Evolutionary conservation across 1,284 basidiomycete genomes (phyloP).

Genomic region (Thecaphora thlaspeos): DNA sequence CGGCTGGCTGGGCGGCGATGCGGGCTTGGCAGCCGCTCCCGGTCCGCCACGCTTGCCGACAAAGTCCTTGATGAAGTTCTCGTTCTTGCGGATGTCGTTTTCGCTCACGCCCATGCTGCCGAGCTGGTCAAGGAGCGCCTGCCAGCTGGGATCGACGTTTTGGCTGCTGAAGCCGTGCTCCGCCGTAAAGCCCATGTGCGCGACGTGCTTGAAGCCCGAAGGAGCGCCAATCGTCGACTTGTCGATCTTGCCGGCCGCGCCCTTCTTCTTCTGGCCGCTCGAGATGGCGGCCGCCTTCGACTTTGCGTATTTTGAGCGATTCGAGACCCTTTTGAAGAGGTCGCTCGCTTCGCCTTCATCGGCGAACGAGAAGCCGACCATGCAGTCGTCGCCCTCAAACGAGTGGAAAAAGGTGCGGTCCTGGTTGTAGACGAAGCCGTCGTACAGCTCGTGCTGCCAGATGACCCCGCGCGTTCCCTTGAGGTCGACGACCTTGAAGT

Average conservation of each 20-base stretch:
- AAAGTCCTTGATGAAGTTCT: conserved; percentile 85
- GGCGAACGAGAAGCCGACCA: conserved; percentile 87
- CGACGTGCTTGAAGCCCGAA: conserved; percentile 77
- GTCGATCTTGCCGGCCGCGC: conserved; percentile 67
- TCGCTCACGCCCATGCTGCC: conserved; percentile 67
- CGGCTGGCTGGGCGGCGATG: conserved; percentile 60
- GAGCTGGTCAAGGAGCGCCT: conserved; percentile 72
- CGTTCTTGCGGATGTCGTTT: conserved; percentile 69
- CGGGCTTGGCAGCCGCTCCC: conserved; percentile 15
- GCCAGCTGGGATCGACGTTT: conserved; percentile 92
- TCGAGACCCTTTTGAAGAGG: conserved; percentile 84
- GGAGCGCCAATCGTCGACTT: conserved; percentile 89
- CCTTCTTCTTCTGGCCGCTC: conserved; percentile 61
- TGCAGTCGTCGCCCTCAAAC: conserved; percentile 83
- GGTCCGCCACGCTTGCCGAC: conserved; percentile 65
- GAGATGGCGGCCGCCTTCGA: conserved; percentile 32
- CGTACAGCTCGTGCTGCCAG: conserved; percentile 92
- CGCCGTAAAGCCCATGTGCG: conserved; percentile 90
- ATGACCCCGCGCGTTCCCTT: conserved; percentile 77
- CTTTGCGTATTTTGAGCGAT: conserved; percentile 66
- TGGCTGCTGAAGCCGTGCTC: conserved; percentile 81
- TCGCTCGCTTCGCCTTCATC: conserved; percentile 81
- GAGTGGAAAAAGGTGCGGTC: conserved; percentile 92
- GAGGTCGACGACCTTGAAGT: conserved; percentile 51
- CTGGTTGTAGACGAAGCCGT: conserved; percentile 77